phyloP scores from a whole-genome alignment of 495 filamentous ascomycete species.

The Viridothelium virens region DNA sequence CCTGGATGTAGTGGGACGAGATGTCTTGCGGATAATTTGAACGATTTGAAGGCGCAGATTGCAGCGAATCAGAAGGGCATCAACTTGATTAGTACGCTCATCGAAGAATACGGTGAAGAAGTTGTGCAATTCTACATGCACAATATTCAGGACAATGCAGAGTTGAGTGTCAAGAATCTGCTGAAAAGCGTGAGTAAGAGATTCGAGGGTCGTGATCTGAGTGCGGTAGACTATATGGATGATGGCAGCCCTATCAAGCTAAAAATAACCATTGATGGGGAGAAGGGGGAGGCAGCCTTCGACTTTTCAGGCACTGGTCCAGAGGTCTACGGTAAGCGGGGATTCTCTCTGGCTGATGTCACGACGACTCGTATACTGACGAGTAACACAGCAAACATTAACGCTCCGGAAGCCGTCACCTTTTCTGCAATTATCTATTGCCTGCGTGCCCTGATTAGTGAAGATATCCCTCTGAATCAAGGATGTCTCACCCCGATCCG shows the following conservation, averaged over 20 bases:
- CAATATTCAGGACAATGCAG: slow-evolving; percentile 87
- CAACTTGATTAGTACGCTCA: slow-evolving; percentile 73
- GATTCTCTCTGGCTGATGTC: neutral
- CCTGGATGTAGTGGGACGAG: slow-evolving; percentile 83
- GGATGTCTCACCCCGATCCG: slow-evolving; percentile 84
- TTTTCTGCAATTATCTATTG: slow-evolving; percentile 97
- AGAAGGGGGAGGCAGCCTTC: slow-evolving; percentile 79
- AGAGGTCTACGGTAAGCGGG: slow-evolving; percentile 66
- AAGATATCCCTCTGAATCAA: slow-evolving; percentile 95
- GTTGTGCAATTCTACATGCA: slow-evolving; percentile 96
- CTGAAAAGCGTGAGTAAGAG: slow-evolving; percentile 70
- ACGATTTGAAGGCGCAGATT: slow-evolving; percentile 92
- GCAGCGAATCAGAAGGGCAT: slow-evolving; percentile 96
- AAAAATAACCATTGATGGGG: slow-evolving; percentile 72
- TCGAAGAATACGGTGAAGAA: slow-evolving; percentile 81
- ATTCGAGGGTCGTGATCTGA: slow-evolving; percentile 68
- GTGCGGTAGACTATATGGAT: slow-evolving; percentile 83
- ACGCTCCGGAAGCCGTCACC: slow-evolving; percentile 89
- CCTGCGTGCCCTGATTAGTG: slow-evolving; percentile 80
- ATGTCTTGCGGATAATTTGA: slow-evolving; percentile 88
- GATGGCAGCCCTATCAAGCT: slow-evolving; percentile 82
- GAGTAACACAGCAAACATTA: slow-evolving; percentile 57
- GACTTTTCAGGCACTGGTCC: slow-evolving; percentile 88
- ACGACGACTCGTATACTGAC: slow-evolving; percentile 9
- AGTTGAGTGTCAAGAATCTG: slow-evolving; percentile 72